Evolutionary conservation across 257 asterid species (phyloP).

Genomic region (Petrea volubilis): DNA sequence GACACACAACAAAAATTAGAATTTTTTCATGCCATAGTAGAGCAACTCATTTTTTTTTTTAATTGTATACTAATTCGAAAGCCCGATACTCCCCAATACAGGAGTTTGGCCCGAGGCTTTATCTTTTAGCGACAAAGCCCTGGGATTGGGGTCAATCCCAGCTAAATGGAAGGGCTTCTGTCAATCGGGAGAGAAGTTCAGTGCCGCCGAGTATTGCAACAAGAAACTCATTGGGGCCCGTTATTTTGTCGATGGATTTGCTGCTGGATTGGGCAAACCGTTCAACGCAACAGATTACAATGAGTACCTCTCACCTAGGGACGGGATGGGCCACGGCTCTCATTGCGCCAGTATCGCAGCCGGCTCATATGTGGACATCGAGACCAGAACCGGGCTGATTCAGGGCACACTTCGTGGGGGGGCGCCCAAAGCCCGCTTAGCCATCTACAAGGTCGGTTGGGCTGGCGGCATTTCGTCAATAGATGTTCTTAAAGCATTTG

Average conservation of each 20-base stretch:
- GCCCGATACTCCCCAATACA: neutral
- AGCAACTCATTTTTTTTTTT: no score
- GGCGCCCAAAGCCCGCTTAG: constrained; percentile 42
- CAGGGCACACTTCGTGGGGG: constrained; percentile 41
- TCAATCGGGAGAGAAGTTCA: constrained; percentile 25
- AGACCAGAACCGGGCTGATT: constrained; percentile 28
- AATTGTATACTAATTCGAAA: no score
- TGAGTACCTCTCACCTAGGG: constrained; percentile 41
- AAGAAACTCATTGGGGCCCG: constrained; percentile 50
- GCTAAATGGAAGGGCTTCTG: constrained; percentile 45
- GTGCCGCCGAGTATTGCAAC: constrained; percentile 35
- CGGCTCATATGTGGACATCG: constrained; percentile 26
- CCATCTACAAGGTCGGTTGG: constrained; percentile 33
- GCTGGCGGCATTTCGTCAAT: constrained; percentile 20
- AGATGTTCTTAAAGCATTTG: constrained; percentile 37
- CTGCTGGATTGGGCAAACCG: constrained; percentile 12
- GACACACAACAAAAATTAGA: no score
- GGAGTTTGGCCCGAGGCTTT: constrained; percentile 46
- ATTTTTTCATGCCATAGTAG: no score
- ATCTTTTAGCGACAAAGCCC: constrained; percentile 30
- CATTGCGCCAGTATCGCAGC: constrained; percentile 33
- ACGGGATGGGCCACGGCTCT: constrained; percentile 31
- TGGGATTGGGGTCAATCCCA: constrained; percentile 54
- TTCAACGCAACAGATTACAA: neutral
- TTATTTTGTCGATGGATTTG: constrained; percentile 27